Conservation (phyloP, 176 grass and related monocot species). For the Poa annua region DNA sequence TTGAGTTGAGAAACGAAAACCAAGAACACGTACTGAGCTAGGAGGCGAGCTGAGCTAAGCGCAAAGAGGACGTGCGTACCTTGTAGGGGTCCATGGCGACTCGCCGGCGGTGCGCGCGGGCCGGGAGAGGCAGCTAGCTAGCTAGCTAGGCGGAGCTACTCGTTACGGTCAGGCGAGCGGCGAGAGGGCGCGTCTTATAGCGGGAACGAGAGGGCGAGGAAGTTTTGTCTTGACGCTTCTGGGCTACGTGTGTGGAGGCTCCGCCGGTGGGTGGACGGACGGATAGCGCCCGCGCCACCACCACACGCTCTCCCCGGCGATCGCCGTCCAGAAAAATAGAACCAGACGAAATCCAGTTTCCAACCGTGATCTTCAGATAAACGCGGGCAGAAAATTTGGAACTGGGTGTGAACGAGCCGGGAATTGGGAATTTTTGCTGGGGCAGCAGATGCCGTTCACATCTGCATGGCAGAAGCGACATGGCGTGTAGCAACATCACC, state of each 20-base stretch:
- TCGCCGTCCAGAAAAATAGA: constrained; percentile 40
- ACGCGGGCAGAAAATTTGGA: neutral
- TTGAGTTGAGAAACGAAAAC: neutral
- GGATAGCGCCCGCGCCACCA: constrained; percentile 22
- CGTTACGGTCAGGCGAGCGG: constrained; percentile 7
- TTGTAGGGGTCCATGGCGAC: constrained; percentile 91
- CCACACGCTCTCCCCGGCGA: constrained; percentile 43
- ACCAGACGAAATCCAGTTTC: neutral
- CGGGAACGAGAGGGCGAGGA: neutral
- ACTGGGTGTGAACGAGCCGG: constrained; percentile 38
- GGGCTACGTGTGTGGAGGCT: neutral
- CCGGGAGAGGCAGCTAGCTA: neutral
- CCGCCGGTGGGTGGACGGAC: neutral
- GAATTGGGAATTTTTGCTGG: neutral
- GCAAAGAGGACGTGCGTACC: constrained; percentile 24
- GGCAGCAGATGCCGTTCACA: constrained; percentile 51
- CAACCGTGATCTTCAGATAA: neutral
- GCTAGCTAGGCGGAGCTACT: neutral
- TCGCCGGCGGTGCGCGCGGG: neutral
- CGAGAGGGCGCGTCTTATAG: neutral
- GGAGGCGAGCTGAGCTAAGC: neutral
- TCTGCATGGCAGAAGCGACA: neutral
- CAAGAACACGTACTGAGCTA: neutral
- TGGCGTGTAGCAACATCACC: too few relatives aligned
- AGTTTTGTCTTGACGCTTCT: constrained; percentile 15